Evolutionary conservation across 257 asterid genomes (phyloP), one percentile per base, ranked within the genome.

Genomic region (Linaria vulgaris): DNA sequence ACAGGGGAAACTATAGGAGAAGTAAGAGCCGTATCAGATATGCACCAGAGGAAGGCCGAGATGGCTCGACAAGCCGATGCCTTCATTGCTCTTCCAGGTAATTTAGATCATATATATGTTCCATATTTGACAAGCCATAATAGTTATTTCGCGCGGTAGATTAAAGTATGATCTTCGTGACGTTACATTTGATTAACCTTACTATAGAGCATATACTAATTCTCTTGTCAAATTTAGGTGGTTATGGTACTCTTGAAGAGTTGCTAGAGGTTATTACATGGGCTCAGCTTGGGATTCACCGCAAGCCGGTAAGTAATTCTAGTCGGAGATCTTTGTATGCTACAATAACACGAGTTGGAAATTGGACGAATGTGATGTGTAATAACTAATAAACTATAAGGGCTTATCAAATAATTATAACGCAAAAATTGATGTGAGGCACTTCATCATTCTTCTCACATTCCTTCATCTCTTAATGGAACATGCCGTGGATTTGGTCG

Each of bases 31-130:
- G 98, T 91, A 7, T 86, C 96, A 0, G 92, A 76, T 74, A 91
- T 91, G 98, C 96, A 91, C 73, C 90, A 91, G 68, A 72, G 98
- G 67, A 91, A 91, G 72, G 98, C 98, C 5, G 96, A 88, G 78
- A 91, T 91, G 98, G 96, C 95, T 20, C 85, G 96, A 6, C 95
- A 84, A 54, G 98, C 98, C 1, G 98, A 91, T 51, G 98, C 98
- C 47, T 91, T 91, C 73, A 88, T 91, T 27, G 98, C 98, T 46
- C 98, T 91, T 70, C 98, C 98, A 4, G 98, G 98, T 91, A 80
- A 20, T 14, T 2, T 9, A 31, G 17, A 24, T n/a, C 25, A 20
- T 30, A 23, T 12, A 12, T 2, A 13, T 63, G 4, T 15, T 12
- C 13, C n/a, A 21, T 8, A 16, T 37, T 9, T 9, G 44, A 55